phyloP scores from a whole-genome alignment of 2,329 filamentous ascomycete species.

The Colletotrichum australisinense region DNA sequence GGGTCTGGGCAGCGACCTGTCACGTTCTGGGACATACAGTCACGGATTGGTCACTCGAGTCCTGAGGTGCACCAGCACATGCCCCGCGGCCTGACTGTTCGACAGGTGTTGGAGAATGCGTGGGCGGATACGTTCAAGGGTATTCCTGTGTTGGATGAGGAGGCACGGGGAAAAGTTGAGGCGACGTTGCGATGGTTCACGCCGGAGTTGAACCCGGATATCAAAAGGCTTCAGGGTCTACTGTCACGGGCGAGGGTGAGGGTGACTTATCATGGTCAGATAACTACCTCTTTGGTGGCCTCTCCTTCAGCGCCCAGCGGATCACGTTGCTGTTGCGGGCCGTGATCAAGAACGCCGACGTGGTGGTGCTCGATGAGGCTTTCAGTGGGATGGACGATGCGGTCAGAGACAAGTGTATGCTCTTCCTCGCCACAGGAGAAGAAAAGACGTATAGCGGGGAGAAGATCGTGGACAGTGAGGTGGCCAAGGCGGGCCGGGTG shows the following conservation, averaged over 20 bases:
- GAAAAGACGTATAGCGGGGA: slow-evolving; percentile 53
- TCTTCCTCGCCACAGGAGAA: slow-evolving; percentile 79
- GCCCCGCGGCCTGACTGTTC: slow-evolving; percentile 79
- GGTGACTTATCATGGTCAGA: slow-evolving; percentile 71
- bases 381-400: slow-evolving; percentile 87
- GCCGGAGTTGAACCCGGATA: slow-evolving; percentile 75
- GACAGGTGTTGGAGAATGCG: slow-evolving; percentile 83
- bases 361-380: slow-evolving; percentile 88
- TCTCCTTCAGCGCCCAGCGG: slow-evolving; percentile 86
- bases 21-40: slow-evolving; percentile 92
- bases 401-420: slow-evolving; percentile 86
- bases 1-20: slow-evolving; percentile 76
- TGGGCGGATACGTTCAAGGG: slow-evolving; percentile 90
- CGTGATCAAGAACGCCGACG: slow-evolving; percentile 81
- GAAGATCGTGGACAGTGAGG: slow-evolving; percentile 59
- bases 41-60: slow-evolving; percentile 90
- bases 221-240: slow-evolving; percentile 38
- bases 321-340: slow-evolving; percentile 87
- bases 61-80: slow-evolving; percentile 96
- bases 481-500: slow-evolving; percentile 55
- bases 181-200: slow-evolving; percentile 82
- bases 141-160: slow-evolving; percentile 71
- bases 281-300: slow-evolving; percentile 74
- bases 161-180: slow-evolving; percentile 71
- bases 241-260: slow-evolving; percentile 30